These are phyloP conservation scores for Tylopilus sp. DNA, from an alignment of 768 basidiomycete species.

Conservation along the genomic window DNA sequence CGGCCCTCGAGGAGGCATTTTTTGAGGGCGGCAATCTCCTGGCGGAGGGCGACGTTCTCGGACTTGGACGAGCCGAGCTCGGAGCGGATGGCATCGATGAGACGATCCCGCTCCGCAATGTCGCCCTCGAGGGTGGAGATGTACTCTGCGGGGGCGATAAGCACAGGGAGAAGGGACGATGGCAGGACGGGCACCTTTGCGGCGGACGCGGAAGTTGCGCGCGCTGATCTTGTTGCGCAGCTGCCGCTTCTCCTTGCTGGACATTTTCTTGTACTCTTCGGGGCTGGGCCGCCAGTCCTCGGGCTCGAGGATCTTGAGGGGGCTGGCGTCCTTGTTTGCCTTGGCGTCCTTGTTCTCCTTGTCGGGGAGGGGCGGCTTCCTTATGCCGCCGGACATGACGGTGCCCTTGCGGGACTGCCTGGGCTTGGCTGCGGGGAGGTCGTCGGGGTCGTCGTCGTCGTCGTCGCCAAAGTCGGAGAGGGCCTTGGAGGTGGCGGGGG, in stretches of 20 bases:
- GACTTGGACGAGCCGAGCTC: slow-evolving; percentile 77
- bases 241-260: slow-evolving; percentile 93
- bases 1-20: slow-evolving; percentile 69
- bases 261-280: slow-evolving; percentile 94
- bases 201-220: slow-evolving; percentile 88
- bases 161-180: neutral
- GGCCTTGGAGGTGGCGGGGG: slow-evolving; percentile 48
- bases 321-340: slow-evolving; percentile 27
- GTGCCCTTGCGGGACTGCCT: slow-evolving; percentile 61
- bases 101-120: slow-evolving; percentile 86
- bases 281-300: slow-evolving; percentile 85
- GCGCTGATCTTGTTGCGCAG: slow-evolving; percentile 96
- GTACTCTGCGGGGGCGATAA: slow-evolving; percentile 58
- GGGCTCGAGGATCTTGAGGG: slow-evolving; percentile 32
- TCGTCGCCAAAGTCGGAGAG: slow-evolving; percentile 43
- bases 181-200: slow-evolving; percentile 62
- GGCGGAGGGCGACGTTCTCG: slow-evolving; percentile 80
- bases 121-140: slow-evolving; percentile 92
- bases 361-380: slow-evolving; percentile 49
- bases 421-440: slow-evolving; percentile 34
- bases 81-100: slow-evolving; percentile 82
- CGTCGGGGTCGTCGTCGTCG: slow-evolving; percentile 34
- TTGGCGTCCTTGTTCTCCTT: slow-evolving; percentile 30
- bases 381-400: slow-evolving; percentile 69
- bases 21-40: slow-evolving; percentile 74